Conservation (phyloP, 1,284 basidiomycete genomes). For the Ustilago vetiveriae region DNA sequence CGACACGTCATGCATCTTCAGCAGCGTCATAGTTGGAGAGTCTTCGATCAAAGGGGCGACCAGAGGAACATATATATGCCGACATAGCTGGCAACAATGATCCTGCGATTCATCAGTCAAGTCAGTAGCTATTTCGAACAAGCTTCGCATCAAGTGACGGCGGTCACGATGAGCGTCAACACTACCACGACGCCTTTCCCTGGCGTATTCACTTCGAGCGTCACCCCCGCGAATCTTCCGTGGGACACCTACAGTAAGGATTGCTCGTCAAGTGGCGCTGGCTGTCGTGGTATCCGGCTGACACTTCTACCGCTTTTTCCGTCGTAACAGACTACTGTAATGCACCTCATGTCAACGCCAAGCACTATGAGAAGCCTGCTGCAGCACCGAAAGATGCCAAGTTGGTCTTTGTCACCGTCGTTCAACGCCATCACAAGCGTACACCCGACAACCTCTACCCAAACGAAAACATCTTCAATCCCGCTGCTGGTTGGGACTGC, state of each 20-base stretch:
- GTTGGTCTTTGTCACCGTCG: conserved; percentile 48
- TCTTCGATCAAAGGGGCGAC: no score
- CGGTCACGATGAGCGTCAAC: conserved; percentile 13
- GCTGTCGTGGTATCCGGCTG: no score
- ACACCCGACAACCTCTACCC: conserved; percentile 71
- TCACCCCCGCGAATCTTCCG: conserved; percentile 25
- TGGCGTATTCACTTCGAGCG: conserved; percentile 26
- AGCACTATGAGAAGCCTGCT: conserved; percentile 26
- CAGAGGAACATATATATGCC: no score
- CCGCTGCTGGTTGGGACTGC: conserved; percentile 52
- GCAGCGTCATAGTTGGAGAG: no score
- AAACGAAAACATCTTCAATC: conserved; percentile 70
- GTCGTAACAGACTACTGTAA: conserved; percentile 43
- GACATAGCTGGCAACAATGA: background rate
- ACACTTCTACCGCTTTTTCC: background rate
- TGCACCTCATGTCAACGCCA: conserved; percentile 37
- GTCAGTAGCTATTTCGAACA: no score
- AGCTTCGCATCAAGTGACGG: background rate
- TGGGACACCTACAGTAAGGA: conserved; percentile 44
- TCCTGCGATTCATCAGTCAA: no score
- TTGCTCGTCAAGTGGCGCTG: background rate
- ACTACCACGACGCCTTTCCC: conserved; percentile 21
- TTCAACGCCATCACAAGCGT: conserved; percentile 56
- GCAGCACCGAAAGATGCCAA: conserved; percentile 40
- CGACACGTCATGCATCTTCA: no score